Evolutionary conservation across 495 filamentous ascomycete genomes (phyloP).

Genomic region (Podospora comata): DNA sequence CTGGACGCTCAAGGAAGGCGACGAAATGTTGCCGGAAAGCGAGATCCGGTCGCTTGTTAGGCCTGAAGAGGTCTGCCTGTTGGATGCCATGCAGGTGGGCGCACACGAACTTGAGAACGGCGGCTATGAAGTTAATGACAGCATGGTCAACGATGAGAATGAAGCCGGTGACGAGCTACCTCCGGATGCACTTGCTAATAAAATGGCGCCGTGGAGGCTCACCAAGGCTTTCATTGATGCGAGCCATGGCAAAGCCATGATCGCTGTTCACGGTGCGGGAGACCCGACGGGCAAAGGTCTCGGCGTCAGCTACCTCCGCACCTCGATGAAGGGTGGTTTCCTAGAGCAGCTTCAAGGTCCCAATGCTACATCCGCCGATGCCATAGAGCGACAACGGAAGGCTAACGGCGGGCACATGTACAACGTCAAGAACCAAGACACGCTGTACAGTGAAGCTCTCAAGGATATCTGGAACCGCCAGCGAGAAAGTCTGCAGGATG

Average conservation of each 20-base stretch:
- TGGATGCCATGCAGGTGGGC: conserved; percentile 97
- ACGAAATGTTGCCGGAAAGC: conserved; percentile 71
- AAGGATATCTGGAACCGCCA: conserved; percentile 87
- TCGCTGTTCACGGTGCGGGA: conserved; percentile 87
- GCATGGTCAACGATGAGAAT: conserved; percentile 51
- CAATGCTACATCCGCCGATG: conserved; percentile 73
- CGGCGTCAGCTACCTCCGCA: conserved; percentile 92
- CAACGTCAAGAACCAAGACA: conserved; percentile 90
- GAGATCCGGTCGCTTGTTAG: conserved; percentile 81
- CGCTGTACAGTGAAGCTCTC: conserved; percentile 83
- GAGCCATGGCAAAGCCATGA: conserved; percentile 93
- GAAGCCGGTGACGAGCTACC: conserved; percentile 56
- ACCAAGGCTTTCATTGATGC: conserved; percentile 94
- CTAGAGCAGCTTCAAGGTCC: conserved; percentile 86
- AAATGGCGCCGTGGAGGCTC: conserved; percentile 90
- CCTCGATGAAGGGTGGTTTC: conserved; percentile 98
- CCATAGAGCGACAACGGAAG: conserved; percentile 65
- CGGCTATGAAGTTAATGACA: conserved; percentile 66
- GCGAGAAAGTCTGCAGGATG: conserved; percentile 64
- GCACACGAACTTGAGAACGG: conserved; percentile 75
- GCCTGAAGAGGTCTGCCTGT: conserved; percentile 88
- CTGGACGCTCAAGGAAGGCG: conserved; percentile 72
- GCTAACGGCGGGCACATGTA: conserved; percentile 94
- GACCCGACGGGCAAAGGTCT: conserved; percentile 94
- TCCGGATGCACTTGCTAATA: conserved; percentile 61